Percentiles rank a stretch among this genome's conserved stretches.
Conservation (phyloP, 345 rosid genomes). For the Hibiscus mutabilis region DNA sequence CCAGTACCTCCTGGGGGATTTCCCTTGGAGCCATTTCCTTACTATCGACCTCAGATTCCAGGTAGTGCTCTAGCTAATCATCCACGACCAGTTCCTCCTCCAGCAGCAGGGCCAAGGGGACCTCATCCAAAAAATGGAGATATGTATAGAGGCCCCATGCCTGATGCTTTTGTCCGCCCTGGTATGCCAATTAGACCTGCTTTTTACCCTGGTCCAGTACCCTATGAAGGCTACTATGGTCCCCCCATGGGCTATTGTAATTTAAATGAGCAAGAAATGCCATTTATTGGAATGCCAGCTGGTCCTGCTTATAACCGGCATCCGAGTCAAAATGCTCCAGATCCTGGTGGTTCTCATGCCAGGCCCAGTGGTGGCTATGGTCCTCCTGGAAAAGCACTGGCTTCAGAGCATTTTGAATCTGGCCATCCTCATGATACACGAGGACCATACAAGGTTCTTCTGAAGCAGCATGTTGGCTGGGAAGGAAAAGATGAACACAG, state of each 20-base stretch:
- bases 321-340: slow-evolving; percentile 46
- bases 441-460: slow-evolving; percentile 61
- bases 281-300: slow-evolving; percentile 64
- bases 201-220: slow-evolving; percentile 69
- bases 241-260: slow-evolving; percentile 74
- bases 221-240: slow-evolving; percentile 72
- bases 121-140: slow-evolving; percentile 62
- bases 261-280: slow-evolving; percentile 63
- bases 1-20: slow-evolving; percentile 78
- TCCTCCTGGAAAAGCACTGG: slow-evolving; percentile 32
- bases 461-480: slow-evolving; percentile 71
- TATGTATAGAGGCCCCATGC: slow-evolving; percentile 74
- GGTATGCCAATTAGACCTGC: slow-evolving; percentile 89
- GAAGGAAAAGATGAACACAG: slow-evolving; percentile 47
- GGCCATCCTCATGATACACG: slow-evolving; percentile 48
- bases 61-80: slow-evolving; percentile 43
- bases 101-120: slow-evolving; percentile 69
- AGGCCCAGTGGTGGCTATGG: slow-evolving; percentile 63
- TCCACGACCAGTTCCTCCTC: slow-evolving; percentile 49
- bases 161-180: slow-evolving; percentile 64
- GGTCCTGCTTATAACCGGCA: slow-evolving; percentile 42
- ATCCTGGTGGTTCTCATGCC: slow-evolving; percentile 35
- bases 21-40: slow-evolving; percentile 82
- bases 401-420: slow-evolving; percentile 46
- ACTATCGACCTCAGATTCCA: slow-evolving; percentile 61